Base-by-base conservation (phyloP, 805 yeast genomes). In the Starmerella khaoyaiensis region DNA sequence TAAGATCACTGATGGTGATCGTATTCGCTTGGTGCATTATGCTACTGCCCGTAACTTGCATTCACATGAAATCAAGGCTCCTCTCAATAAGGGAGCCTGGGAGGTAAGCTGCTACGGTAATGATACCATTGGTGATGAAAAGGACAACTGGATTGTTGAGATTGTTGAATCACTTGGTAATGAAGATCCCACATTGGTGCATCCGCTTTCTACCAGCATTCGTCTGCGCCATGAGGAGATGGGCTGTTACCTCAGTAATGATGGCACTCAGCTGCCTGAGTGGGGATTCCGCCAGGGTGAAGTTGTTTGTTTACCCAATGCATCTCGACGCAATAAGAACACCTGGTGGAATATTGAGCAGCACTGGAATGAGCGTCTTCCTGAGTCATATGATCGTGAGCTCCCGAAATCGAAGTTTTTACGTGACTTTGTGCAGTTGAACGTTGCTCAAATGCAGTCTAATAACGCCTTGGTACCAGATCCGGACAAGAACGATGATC, bases 261-360 rank as follows among this genome's bases (percentile, higher is more conserved):
- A 76, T 50, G 94, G 81, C 52, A 75, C 70, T 40, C 56, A 72
- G 29, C 71, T 90, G 41, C 98, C 99, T 15, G 96, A 82, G 12
- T 90, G 99, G 99, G 98, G 79, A 1, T 80, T 87, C 71, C 73
- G 83, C 56, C 99, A 90, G 65, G 94, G 94, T 45, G 99, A 90
- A 64, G 87, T 90, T 46, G 77, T 76, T 1, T 90, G 99, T 62
- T 53, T 57, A 37, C 56, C 58, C 20, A 46, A 49, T 33, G 62
- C 74, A 52, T 58, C 71, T 20, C 45, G 57, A 9, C 63, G 63
- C 37, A 83, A 79, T 56, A 72, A 73, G 52, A 64, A 69, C 37
- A 73, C 84, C 7, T 74, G 80, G 78, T 80, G 93, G 93, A 80
- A 80, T 58, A 56, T 80, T 39, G 93, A 80, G 57, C 69, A 69